Evolutionary conservation across 2,329 filamentous ascomycete genomes (phyloP).

Genomic region (Diaporthe sp.): DNA sequence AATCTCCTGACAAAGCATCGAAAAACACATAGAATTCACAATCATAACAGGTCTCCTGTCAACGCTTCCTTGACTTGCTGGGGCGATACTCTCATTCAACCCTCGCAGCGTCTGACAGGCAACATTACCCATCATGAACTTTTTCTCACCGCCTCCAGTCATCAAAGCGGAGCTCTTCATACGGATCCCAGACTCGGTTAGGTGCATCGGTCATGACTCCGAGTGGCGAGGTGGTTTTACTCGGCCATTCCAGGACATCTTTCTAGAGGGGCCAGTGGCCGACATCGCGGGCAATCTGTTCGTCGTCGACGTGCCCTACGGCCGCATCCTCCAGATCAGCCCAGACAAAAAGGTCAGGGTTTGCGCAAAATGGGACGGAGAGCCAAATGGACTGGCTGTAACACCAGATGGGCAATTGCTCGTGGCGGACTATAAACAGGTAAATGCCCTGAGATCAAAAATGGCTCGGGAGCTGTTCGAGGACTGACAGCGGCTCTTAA

Average conservation of each 20-base stretch:
- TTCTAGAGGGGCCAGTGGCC: not conserved
- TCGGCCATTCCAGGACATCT: conserved; percentile 2
- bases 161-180: not conserved
- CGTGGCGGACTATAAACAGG: conserved; percentile 4
- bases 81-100: not conserved
- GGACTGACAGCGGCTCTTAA: too few species aligned
- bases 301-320: not conserved
- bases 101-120: too few species aligned
- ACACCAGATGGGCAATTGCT: not conserved
- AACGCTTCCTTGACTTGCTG: not conserved
- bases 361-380: not conserved
- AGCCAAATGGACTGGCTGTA: not conserved
- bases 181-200: not conserved
- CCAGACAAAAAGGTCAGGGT: not conserved
- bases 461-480: not conserved
- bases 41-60: not conserved
- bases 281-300: not conserved
- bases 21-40: not conserved
- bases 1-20: not conserved
- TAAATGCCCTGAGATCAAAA: not conserved
- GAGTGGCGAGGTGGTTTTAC: conserved; percentile 13
- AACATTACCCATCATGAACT: not conserved
- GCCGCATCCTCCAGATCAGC: not conserved
- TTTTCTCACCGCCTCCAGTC: not conserved
- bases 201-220: not conserved